Base-by-base conservation (phyloP, 176 grass and related monocot genomes). In the Phyllostachys edulis region DNA sequence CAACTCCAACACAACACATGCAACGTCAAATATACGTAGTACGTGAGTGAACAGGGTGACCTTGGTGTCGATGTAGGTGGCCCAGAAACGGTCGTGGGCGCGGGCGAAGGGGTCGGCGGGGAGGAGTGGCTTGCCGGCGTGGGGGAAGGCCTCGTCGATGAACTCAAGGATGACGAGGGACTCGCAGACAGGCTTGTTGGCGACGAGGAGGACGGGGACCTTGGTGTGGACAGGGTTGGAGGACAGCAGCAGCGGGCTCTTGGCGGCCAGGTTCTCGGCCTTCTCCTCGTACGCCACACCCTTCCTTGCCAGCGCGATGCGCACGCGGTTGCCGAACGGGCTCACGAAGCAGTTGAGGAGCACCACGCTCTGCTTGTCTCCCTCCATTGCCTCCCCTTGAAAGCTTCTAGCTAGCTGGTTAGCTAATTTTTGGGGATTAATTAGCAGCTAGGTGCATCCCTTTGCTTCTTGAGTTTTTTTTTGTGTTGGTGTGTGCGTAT, bases 311-410 rank as follows among this genome's bases (percentile, higher is more conserved):
- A 97, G 52, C 11, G 88, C 92, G 54, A 97, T 89, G 11, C 64
- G 67, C 3, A 63, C 80, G 20, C 94, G 84, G 76, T 90, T 89
- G 0, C 92, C 92, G 73, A 87, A 97, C 3, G 83, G 86, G 80
- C 92, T 94, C n/a, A 90, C 90, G 90, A 79, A 90, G 80, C 77
- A 73, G 40, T 94, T 87, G 1, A 97, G 83, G 2, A 97, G 78
- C 0, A 69, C 32, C 7, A 96, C 76, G 17, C 60, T 6, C 42
- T 45, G 44, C 44, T 75, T 80, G 32, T 42, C 79, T 57, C 45
- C 78, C 38, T 34, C 81, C 81, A 74, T 88, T 26, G 75, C 38
- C 26, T 57, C 59, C 73, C 67, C 32, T 88, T 78, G 63, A 38
- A 87, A 52, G 59, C 41, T 44, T 24, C 44, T 64, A 12, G 2